Base-by-base conservation (phyloP, 257 asterid species). In the Fraxinus excelsior region DNA sequence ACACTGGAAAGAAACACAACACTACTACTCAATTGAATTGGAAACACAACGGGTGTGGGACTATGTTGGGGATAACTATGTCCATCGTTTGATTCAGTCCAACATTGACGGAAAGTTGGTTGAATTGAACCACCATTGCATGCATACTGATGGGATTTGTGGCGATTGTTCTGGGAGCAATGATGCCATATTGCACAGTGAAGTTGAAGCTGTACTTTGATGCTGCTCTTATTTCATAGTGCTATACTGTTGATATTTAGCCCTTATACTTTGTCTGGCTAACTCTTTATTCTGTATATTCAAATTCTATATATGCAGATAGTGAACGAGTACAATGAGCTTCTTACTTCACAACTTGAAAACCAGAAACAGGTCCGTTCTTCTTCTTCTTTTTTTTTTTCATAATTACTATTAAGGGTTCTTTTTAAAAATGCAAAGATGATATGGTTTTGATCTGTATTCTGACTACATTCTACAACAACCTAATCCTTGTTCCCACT, bases 21-120 rank as follows among this genome's bases (percentile, higher is more conserved):
- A 96, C 82, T 93, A 97, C 89, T 93, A 96, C 81, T 94, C 99
- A 74, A 91, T 96, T 81, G 99, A 96, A 84, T 90, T 96, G 83
- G 98, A 96, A 83, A 93, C 99, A 19, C 96, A 89, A 71, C 92
- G 98, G 67, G 99, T 96, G 78, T 96, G 99, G 99, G 98, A 96
- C 82, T 89, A 88, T 80, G 91, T 89, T 70, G 99, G 99, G 78
- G 93, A 96, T 82, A 96, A 93, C 84, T 96, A 96, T 85, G 99
- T 96, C 87, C 99, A 96, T 78, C 88, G 99, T 37, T 74, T 96
- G 83, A 91, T 96, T 84, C 99, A 90, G 81, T 91, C 97, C 74
- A 96, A 96, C 84, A 91, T 98, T 66, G 97, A 96, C 85, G 98
- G 99, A 51, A 90, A 96, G 80, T 80, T 93, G 89, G 97, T 96